Base-by-base conservation (phyloP, 345 rosid genomes). In the Turnera subulata region DNA sequence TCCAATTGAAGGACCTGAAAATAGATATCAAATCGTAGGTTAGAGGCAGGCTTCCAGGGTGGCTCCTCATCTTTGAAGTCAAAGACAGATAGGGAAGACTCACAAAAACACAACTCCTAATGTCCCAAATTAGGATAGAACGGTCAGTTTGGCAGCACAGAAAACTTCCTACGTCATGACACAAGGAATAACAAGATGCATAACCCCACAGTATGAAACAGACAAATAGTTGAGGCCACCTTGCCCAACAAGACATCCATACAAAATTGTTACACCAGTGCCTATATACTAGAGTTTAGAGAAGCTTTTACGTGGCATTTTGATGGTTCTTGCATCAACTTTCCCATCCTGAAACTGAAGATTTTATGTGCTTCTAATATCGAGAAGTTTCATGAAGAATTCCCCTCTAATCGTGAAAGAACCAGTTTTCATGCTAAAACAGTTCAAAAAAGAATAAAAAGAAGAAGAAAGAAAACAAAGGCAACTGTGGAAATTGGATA, bases 1-100 rank as follows among this genome's bases (percentile, higher is more conserved):
- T 82, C 97, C 96, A 93, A 53, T 72, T 68, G 54, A 85, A 75
- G 53, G 72, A 84, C 76, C 99, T 93, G 94, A 59, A 71, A 26
- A 59, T 12, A 55, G 17, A 61, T 46, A n/a, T 40, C 48, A 42
- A 39, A 49, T 19, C 9, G 24, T 26, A 11, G 45, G 15, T 45
- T 50, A 47, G 21, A 15, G 17, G 38, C 33, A n/a, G 18, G 15
- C 29, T 15, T 19, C 1, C 6, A 12, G 38, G 25, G 25, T 17
- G 21, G 15, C 22, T 53, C 25, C 43, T 39, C 44, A 22, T 38
- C 51, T 55, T 37, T 33, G 37, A 55, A 14, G 26, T 18, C 50
- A 4, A 49, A 39, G 24, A 42, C 32, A 64, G 8, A 52, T 11
- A 56, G 13, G 25, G 22, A 50, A 32, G 16, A 16, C 23, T 62